A percentile compares a stretch with the other conserved stretches of the same genome.
These are phyloP conservation scores for Pythium biforme DNA, from an alignment of 352 stramenopile species.

Conservation along the genomic window DNA sequence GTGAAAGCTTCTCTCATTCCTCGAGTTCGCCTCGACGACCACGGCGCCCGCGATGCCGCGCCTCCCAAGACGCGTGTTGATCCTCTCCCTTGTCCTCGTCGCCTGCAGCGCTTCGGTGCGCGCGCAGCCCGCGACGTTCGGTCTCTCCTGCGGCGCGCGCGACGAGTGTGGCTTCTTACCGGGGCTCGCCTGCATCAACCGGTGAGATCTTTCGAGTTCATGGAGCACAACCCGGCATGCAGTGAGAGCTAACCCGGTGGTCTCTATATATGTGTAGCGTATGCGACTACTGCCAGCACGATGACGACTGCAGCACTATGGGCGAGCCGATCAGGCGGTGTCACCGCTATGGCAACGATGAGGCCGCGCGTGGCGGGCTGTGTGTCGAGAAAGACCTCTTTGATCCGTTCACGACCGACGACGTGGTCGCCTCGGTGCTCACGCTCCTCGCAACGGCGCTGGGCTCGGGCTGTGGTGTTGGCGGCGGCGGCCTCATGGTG, in stretches of 20 bases:
- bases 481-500: constrained; percentile 95
- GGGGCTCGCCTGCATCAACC: constrained; percentile 59
- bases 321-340: constrained; percentile 60
- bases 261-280: constrained; percentile 30
- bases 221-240: too few species aligned
- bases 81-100: neutral
- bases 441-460: constrained; percentile 86
- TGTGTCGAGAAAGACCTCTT: constrained; percentile 87
- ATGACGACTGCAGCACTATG: constrained; percentile 51
- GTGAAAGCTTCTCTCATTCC: too few species aligned
- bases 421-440: constrained; percentile 63
- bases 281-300: constrained; percentile 62
- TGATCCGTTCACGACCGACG: constrained; percentile 65
- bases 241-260: neutral
- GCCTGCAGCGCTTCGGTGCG: neutral
- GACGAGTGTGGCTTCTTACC: constrained; percentile 77
- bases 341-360: constrained; percentile 36
- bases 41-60: neutral
- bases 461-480: constrained; percentile 89
- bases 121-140: constrained; percentile 21
- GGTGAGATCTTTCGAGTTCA: too few species aligned
- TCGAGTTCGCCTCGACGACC: too few species aligned
- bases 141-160: constrained; percentile 43
- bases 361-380: constrained; percentile 30
- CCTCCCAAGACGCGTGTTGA: neutral